phyloP scores from a whole-genome alignment of 2,329 filamentous ascomycete genomes.

The Xylariaceae sp. region DNA sequence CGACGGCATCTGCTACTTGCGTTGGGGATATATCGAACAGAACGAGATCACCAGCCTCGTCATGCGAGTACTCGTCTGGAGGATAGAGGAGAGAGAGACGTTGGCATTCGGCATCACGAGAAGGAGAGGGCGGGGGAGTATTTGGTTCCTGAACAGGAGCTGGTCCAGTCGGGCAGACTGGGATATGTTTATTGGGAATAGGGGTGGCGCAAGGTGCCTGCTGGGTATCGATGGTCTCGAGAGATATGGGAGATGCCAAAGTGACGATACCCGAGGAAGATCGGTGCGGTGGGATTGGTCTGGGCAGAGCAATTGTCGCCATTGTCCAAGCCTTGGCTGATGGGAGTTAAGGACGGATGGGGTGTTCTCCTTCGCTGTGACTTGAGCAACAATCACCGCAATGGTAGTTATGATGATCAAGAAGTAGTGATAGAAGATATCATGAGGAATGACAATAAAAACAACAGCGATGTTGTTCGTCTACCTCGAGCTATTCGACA shows the following conservation, averaged over 20 bases:
- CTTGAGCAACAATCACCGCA: too few species aligned
- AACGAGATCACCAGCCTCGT: conserved; percentile 49
- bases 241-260: conserved; percentile 37
- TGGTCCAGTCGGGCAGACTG: conserved; percentile 81
- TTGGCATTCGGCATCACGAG: conserved; percentile 40
- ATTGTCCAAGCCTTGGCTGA: conserved; percentile 28
- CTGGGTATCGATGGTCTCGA: conserved; percentile 33
- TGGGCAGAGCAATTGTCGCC: conserved; percentile 52
- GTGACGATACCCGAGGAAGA: conserved; percentile 37
- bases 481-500: too few species aligned
- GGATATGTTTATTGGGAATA: conserved; percentile 85
- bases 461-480: not conserved
- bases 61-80: conserved; percentile 56
- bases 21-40: conserved; percentile 70
- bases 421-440: too few species aligned
- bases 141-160: conserved; percentile 49
- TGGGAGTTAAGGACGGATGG: too few species aligned
- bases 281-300: conserved; percentile 42
- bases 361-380: too few species aligned
- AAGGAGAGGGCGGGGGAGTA: conserved; percentile 64
- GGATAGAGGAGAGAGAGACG: conserved; percentile 67
- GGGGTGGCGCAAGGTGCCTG: conserved; percentile 34
- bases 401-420: too few species aligned
- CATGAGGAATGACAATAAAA: not conserved
- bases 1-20: conserved; percentile 67